Percentiles rank a stretch among this genome's conserved stretches.
Conservation (phyloP, 75 land plant species). For the Cupressus sempervirens region DNA sequence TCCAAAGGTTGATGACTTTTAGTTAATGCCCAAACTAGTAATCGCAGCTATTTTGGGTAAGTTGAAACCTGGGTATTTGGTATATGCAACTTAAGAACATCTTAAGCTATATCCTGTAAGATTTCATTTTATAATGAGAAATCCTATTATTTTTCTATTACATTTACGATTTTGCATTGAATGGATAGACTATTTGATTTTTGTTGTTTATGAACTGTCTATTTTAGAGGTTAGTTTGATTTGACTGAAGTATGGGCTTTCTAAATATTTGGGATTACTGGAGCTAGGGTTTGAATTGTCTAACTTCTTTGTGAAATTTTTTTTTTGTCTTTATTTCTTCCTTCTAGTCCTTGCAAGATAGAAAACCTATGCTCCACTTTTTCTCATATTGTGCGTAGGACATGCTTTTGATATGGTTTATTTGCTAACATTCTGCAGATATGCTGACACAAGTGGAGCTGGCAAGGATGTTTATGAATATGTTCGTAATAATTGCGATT, state of each 20-base stretch:
- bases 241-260: background rate
- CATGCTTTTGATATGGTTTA: background rate
- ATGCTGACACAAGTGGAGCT: slow-evolving; percentile 88
- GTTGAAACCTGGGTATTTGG: background rate
- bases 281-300: background rate
- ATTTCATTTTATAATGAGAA: background rate
- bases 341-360: background rate
- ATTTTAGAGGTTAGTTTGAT: background rate
- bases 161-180: background rate
- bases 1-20: background rate
- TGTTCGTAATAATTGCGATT: slow-evolving; percentile 36
- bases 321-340: background rate
- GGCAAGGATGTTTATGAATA: slow-evolving; percentile 93
- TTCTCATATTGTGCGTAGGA: background rate
- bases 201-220: background rate
- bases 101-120: background rate
- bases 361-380: background rate
- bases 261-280: background rate
- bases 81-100: background rate
- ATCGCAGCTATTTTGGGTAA: background rate
- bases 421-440: slow-evolving; percentile 31
- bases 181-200: background rate
- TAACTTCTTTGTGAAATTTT: background rate
- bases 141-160: background rate
- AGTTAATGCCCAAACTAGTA: background rate